Conservation (phyloP, 78 protist genomes). For the Acrasis kona region DNA sequence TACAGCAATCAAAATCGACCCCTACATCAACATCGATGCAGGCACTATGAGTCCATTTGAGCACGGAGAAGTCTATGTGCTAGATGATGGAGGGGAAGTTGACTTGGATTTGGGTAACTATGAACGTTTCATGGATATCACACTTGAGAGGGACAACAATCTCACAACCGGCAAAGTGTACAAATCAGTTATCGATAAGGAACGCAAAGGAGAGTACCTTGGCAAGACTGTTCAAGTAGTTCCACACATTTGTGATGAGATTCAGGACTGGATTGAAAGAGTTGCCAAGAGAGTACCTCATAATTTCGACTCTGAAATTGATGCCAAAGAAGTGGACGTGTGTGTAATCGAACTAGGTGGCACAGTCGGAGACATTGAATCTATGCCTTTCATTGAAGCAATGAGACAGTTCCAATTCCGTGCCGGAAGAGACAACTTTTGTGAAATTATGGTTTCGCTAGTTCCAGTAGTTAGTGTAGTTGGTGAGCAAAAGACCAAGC, state of each 20-base stretch:
- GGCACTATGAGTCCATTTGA: slow-evolving; percentile 78
- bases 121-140: slow-evolving; percentile 84
- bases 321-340: slow-evolving; percentile 56
- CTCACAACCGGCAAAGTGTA: slow-evolving; percentile 97
- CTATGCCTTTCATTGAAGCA: slow-evolving; percentile 95
- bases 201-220: slow-evolving; percentile 91
- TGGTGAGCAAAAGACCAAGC: slow-evolving; percentile 96
- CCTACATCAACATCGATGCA: slow-evolving; percentile 63
- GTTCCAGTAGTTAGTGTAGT: slow-evolving; percentile 62
- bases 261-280: slow-evolving; percentile 81
- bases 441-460: slow-evolving; percentile 30
- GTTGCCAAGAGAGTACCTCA: slow-evolving; percentile 46
- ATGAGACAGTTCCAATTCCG: slow-evolving; percentile 84
- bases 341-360: slow-evolving; percentile 92
- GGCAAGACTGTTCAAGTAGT: slow-evolving; percentile 98
- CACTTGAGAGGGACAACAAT: slow-evolving; percentile 77
- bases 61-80: slow-evolving; percentile 79
- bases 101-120: slow-evolving; percentile 96
- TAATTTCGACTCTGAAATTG: neutral
- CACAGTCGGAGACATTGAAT: slow-evolving; percentile 95
- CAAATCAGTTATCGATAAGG: slow-evolving; percentile 62
- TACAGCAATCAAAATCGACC: slow-evolving; percentile 58
- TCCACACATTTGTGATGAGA: slow-evolving; percentile 87
- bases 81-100: slow-evolving; percentile 93
- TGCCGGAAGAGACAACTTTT: slow-evolving; percentile 69